phyloP scores from a whole-genome alignment of 495 filamentous ascomycete species.

The Platismatia glauca region DNA sequence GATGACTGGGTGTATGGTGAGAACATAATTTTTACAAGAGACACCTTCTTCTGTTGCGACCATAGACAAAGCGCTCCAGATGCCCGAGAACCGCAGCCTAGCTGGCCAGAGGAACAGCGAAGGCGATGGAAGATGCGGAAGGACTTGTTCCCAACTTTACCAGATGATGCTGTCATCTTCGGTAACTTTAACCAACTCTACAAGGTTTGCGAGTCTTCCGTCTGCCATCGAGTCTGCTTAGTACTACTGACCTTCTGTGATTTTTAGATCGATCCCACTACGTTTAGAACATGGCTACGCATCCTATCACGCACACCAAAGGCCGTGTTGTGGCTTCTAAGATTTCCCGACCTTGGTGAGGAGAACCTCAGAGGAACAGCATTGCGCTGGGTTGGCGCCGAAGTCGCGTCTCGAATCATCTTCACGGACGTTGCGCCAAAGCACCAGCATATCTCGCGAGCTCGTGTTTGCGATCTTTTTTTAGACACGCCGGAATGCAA shows the following conservation, averaged over 20 bases:
- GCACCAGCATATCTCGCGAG: constrained; percentile 85
- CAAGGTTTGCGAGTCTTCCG: constrained; percentile 55
- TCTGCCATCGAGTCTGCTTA: constrained; percentile 2
- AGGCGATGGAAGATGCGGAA: constrained; percentile 91
- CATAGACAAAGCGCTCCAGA: constrained; percentile 88
- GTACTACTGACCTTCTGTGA: constrained; percentile 18
- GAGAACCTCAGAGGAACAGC: constrained; percentile 74
- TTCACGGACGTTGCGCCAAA: constrained; percentile 98
- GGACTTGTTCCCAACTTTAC: constrained; percentile 77
- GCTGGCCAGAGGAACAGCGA: constrained; percentile 79
- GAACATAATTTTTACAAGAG: constrained; percentile 88
- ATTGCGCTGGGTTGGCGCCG: constrained; percentile 69
- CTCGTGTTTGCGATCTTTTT: constrained; percentile 86
- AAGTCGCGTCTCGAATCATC: constrained; percentile 82
- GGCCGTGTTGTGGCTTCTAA: constrained; percentile 87
- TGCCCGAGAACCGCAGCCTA: constrained; percentile 48
- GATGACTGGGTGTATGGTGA: constrained; percentile 91
- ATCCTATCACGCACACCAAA: constrained; percentile 83
- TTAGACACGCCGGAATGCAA: constrained; percentile 98
- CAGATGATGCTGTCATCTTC: constrained; percentile 81
- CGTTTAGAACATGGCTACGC: constrained; percentile 92
- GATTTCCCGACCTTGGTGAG: constrained; percentile 92
- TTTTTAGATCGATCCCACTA: constrained; percentile 86
- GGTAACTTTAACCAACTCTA: constrained; percentile 99
- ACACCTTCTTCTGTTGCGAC: constrained; percentile 98